Evolutionary conservation across 306 rosid genomes (phyloP), one percentile per base, ranked within the genome.

Genomic region (Delonix regia): DNA sequence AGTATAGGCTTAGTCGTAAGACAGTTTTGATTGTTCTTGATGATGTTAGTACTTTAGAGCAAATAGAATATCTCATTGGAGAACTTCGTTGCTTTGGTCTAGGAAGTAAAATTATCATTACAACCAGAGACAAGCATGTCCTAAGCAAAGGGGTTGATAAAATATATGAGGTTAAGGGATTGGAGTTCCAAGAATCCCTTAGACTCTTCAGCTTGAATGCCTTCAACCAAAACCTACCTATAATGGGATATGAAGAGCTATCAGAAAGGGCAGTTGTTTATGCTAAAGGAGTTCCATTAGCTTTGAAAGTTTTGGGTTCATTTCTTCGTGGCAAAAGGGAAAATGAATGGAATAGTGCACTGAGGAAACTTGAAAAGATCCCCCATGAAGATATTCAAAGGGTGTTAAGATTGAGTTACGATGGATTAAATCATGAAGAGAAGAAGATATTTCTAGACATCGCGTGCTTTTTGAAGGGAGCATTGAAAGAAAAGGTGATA

Each of bases 301-400:
- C 73, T 68, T 67, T 68, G 21, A 66, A 38, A 66, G 71, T 66
- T 39, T 6, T 66, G n/a, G 71, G 71, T 12, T 66, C 51, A 4
- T 19, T 39, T 21, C 52, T 66, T 66, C n/a, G 19, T 39, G 52
- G 7, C 2, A 66, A 12, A 12, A 39, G 49, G 11, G 11, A 66
- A 66, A 8, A 4, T 1, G 33, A 19, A 66, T 66, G 71, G 71
- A 1, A 19, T 25, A 66, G 71, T 41, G 51, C 18, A 4, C 21
- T 66, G 27, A 21, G 2, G 11, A 39, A 19, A 21, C 71, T 66
- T 39, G 12, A 39, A n/a, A 66, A 66, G 12, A 41, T 14, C 21
- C 71, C 71, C 16, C 51, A 39, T 66, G 2, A 66, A 10, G 33
- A 41, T 13, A 66, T 66, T 39, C 49, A 38, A 21, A 66, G 39